These are phyloP conservation scores for Penicilliopsis zonata DNA, from an alignment of 495 filamentous ascomycete genomes.

Conservation along the genomic window DNA sequence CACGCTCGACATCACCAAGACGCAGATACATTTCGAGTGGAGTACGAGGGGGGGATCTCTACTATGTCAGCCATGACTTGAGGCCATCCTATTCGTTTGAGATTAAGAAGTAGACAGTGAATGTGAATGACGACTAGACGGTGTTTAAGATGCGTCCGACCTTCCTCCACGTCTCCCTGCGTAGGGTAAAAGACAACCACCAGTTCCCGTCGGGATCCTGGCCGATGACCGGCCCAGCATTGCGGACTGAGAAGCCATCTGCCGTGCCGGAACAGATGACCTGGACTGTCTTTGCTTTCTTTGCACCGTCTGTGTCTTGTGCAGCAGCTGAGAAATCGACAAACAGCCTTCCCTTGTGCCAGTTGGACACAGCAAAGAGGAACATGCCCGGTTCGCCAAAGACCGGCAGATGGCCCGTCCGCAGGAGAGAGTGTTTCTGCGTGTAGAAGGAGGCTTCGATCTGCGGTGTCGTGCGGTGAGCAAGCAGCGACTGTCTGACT, in stretches of 20 bases:
- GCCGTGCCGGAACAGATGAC: constrained; percentile 11
- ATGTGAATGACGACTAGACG: no score
- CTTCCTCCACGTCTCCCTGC: not conserved
- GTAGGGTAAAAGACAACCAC: constrained; percentile 14
- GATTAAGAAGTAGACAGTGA: no score
- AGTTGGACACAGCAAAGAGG: constrained; percentile 27
- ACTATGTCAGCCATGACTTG: constrained; percentile 9
- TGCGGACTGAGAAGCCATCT: constrained; percentile 11
- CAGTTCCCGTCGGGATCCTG: constrained; percentile 36
- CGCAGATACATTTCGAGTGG: constrained; percentile 12
- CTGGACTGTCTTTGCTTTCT: constrained; percentile 4
- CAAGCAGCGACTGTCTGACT: constrained; percentile 17
- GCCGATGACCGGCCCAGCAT: constrained; percentile 19
- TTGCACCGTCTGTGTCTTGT: constrained; percentile 10
- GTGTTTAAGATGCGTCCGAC: no score
- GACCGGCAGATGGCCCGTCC: constrained; percentile 8
- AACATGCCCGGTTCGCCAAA: constrained; percentile 14
- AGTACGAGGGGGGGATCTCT: constrained; percentile 7
- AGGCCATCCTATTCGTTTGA: constrained; percentile 9
- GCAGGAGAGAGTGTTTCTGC: constrained; percentile 4
- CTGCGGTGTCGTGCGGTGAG: constrained; percentile 25
- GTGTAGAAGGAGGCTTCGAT: constrained; percentile 20
- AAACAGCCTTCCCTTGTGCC: constrained; percentile 26
- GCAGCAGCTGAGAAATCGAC: constrained; percentile 29
- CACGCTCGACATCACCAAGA: constrained; percentile 12